Percentiles rank a stretch among this genome's conserved stretches.
phyloP scores from a whole-genome alignment of 768 basidiomycete species.

The Boletus rubescentipes region DNA sequence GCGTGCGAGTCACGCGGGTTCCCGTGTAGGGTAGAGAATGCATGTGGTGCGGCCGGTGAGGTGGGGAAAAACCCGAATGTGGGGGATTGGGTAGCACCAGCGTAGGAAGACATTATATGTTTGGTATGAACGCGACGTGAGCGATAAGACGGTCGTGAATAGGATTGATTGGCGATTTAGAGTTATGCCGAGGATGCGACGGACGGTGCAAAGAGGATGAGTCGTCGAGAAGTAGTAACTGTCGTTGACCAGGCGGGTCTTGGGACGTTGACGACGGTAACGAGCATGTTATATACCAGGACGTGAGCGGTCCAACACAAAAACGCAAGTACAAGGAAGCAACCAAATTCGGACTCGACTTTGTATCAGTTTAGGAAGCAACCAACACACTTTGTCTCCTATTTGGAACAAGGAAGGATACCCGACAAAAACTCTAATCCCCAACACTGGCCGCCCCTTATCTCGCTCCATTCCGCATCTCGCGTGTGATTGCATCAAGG shows the following conservation, averaged over 20 bases:
- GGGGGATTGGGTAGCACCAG: conserved; percentile 49
- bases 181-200: not conserved
- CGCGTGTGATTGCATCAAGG: not conserved
- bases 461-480: no score
- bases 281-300: conserved; percentile 28
- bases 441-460: not conserved
- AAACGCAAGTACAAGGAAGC: conserved; percentile 28
- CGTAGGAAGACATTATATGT: conserved; percentile 46
- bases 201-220: not conserved
- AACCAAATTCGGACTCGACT: conserved; percentile 15
- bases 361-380: conserved; percentile 22
- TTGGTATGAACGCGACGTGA: not conserved
- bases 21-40: conserved; percentile 56
- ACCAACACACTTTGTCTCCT: conserved; percentile 11
- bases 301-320: not conserved
- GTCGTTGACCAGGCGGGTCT: conserved; percentile 9
- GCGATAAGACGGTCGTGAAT: not conserved
- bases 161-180: not conserved
- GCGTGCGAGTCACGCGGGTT: conserved; percentile 59
- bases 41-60: conserved; percentile 52
- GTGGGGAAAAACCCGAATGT: conserved; percentile 60
- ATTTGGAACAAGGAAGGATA: conserved; percentile 24
- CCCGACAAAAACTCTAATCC: no score
- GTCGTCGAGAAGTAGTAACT: conserved; percentile 9
- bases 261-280: conserved; percentile 1